These are phyloP conservation scores for Monascus purpureus DNA, from an alignment of 495 filamentous ascomycete genomes.

Conservation along the genomic window DNA sequence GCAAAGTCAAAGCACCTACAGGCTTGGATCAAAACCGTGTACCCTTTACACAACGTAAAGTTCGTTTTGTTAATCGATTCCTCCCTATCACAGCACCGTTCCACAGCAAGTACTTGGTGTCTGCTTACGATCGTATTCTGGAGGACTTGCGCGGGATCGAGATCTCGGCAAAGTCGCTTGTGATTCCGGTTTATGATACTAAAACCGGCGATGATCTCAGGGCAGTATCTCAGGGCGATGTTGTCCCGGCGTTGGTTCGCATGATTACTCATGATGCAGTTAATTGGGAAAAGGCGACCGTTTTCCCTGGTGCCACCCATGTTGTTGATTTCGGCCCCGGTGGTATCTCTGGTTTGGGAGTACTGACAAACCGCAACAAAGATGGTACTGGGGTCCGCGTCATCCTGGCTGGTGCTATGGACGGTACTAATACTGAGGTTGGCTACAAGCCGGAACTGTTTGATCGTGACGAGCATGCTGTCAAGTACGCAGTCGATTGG, in stretches of 20 bases:
- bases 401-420: slow-evolving; percentile 81
- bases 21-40: slow-evolving; percentile 92
- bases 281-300: slow-evolving; percentile 87
- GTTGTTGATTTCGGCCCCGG: slow-evolving; percentile 94
- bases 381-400: slow-evolving; percentile 94
- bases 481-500: slow-evolving; percentile 96
- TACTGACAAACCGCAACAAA: slow-evolving; percentile 96
- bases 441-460: slow-evolving; percentile 97
- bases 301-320: slow-evolving; percentile 79
- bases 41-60: slow-evolving; percentile 86
- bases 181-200: slow-evolving; percentile 78
- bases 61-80: slow-evolving; percentile 94
- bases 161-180: slow-evolving; percentile 52
- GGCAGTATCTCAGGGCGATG: slow-evolving; percentile 41
- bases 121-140: slow-evolving; percentile 63
- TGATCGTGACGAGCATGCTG: slow-evolving; percentile 84
- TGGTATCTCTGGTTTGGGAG: slow-evolving; percentile 87
- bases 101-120: slow-evolving; percentile 82
- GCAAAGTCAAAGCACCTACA: slow-evolving; percentile 93
- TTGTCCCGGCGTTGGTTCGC: slow-evolving; percentile 72
- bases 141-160: slow-evolving; percentile 75
- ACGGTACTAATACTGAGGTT: slow-evolving; percentile 76
- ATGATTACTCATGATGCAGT: slow-evolving; percentile 90
- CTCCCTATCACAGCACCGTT: slow-evolving; percentile 95
- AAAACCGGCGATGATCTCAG: slow-evolving; percentile 72